Conservation (phyloP, 148 eudicot species). For the Rhododendron griersonianum region DNA sequence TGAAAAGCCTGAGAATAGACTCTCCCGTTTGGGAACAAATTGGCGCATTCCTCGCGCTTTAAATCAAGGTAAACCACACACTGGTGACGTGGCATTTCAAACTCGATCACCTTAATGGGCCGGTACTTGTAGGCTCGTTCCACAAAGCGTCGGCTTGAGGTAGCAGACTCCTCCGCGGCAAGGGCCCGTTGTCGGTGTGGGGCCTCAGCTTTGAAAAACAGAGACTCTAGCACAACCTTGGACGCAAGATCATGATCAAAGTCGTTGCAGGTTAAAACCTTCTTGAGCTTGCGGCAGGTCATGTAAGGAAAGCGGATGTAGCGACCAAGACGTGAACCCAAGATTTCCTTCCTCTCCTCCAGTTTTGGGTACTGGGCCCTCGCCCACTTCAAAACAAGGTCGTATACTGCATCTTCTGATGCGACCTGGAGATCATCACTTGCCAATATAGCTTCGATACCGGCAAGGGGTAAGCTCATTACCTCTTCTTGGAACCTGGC, state of each 20-base stretch:
- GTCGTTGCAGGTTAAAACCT: conserved; percentile 75
- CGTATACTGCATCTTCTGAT: conserved; percentile 89
- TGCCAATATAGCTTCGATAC: conserved; percentile 76
- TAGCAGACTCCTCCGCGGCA: conserved; percentile 53
- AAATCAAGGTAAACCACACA: conserved; percentile 89
- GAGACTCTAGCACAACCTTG: conserved; percentile 83
- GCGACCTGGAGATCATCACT: conserved; percentile 91
- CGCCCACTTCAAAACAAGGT: conserved; percentile 79
- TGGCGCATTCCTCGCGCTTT: conserved; percentile 69
- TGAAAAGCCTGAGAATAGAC: conserved; percentile 94
- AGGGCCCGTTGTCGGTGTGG: conserved; percentile 76
- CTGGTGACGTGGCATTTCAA: conserved; percentile 76
- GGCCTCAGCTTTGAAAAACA: conserved; percentile 84
- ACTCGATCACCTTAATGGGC: conserved; percentile 83
- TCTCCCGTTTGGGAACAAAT: conserved; percentile 70
- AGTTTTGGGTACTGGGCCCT: conserved; percentile 58
- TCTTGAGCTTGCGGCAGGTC: conserved; percentile 80
- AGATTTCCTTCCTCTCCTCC: conserved; percentile 77
- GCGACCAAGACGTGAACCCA: conserved; percentile 65
- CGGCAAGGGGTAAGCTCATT: conserved; percentile 75
- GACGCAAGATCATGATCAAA: conserved; percentile 80
- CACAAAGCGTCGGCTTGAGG: conserved; percentile 48
- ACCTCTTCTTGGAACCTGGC: conserved; percentile 80
- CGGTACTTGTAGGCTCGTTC: conserved; percentile 87
- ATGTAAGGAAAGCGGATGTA: conserved; percentile 78